Evolutionary conservation across 2,329 filamentous ascomycete species (phyloP).

Genomic region (Aspergillus phoenicis): DNA sequence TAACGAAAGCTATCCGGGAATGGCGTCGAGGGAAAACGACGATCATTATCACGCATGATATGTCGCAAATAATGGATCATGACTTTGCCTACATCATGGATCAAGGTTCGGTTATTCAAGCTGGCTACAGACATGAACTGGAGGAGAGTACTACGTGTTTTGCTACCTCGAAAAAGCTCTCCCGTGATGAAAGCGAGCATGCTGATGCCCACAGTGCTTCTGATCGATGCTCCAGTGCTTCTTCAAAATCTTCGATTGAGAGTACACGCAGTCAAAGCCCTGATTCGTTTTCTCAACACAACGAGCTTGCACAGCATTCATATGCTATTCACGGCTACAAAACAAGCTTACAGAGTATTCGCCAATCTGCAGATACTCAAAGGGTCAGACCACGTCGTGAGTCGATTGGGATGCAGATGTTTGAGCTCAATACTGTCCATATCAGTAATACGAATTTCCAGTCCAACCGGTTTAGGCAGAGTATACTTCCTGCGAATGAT

Average conservation of each 20-base stretch:
- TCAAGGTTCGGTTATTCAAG: constrained; percentile 65
- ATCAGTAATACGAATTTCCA: not conserved
- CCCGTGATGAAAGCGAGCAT: not conserved
- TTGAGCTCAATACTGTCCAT: constrained; percentile 4
- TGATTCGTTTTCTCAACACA: not conserved
- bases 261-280: not conserved
- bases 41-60: constrained; percentile 89
- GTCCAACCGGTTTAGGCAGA: not conserved
- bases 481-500: not conserved
- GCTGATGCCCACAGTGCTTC: no score
- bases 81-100: constrained; percentile 85
- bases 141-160: constrained; percentile 35
- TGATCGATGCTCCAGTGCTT: not conserved
- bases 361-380: not conserved
- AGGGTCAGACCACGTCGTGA: not conserved
- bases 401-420: constrained; percentile 1
- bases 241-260: not conserved
- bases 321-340: not conserved
- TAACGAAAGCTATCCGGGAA: constrained; percentile 73
- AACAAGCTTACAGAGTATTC: not conserved
- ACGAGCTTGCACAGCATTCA: not conserved
- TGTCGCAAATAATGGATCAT: constrained; percentile 69
- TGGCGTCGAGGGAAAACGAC: constrained; percentile 85
- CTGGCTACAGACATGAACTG: constrained; percentile 65
- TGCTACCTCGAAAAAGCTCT: not conserved